Percentiles rank a stretch among this genome's conserved stretches.
Conservation (phyloP, 176 grass and related monocot genomes). For the Neostapfia colusana region DNA sequence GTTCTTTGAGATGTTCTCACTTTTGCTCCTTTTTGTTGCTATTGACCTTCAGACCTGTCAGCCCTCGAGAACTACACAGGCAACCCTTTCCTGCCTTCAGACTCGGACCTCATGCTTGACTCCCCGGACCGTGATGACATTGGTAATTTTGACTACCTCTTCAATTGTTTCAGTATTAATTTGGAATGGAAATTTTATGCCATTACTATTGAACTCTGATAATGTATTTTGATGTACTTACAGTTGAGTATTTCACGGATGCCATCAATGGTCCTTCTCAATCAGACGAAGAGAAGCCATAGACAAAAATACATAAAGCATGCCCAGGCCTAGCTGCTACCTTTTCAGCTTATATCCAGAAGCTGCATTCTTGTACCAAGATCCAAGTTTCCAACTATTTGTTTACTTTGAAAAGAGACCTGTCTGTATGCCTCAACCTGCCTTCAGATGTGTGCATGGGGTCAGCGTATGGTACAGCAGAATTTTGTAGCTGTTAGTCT, state of each 20-base stretch:
- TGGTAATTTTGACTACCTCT: conserved; percentile 47
- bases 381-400: not conserved
- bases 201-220: no score
- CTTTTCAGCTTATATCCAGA: not conserved
- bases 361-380: not conserved
- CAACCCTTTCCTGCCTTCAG: conserved; percentile 80
- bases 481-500: conserved; percentile 51
- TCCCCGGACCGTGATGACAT: conserved; percentile 78
- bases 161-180: not conserved
- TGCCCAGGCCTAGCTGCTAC: not conserved
- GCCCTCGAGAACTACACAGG: conserved; percentile 77
- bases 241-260: conserved; percentile 84
- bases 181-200: not conserved
- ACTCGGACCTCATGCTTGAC: conserved; percentile 74
- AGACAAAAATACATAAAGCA: not conserved
- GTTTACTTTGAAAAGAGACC: not conserved
- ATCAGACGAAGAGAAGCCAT: conserved; percentile 70
- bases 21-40: not conserved
- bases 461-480: conserved; percentile 32
- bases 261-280: conserved; percentile 57
- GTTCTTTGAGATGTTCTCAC: not conserved
- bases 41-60: conserved; percentile 61
- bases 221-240: conserved; percentile 6
- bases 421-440: conserved; percentile 2
- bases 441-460: conserved; percentile 2